Evolutionary conservation across 257 asterid genomes (phyloP).

Genomic region (Ilex asprella): DNA sequence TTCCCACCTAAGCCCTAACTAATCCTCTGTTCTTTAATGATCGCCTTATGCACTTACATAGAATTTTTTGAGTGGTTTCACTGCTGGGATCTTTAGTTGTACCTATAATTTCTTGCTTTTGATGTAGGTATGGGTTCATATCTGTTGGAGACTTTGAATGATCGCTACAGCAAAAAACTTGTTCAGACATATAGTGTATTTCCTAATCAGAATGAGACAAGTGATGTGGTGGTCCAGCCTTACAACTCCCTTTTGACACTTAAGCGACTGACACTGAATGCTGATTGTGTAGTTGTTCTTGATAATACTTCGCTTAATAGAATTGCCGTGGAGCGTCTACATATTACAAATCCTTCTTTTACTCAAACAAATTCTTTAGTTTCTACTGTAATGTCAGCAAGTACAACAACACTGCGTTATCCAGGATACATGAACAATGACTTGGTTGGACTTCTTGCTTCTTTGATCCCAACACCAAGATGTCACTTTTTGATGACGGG

Average conservation of each 20-base stretch:
- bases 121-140: constrained; percentile 95
- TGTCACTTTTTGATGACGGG: constrained; percentile 99
- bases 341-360: constrained; percentile 88
- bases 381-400: constrained; percentile 99
- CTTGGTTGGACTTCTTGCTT: constrained; percentile 99
- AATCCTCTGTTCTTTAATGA: not conserved
- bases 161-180: constrained; percentile 97
- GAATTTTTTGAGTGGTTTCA: not conserved
- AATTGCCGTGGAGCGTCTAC: constrained; percentile 96
- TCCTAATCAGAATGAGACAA: constrained; percentile 95
- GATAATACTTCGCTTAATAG: constrained; percentile 95
- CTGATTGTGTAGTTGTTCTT: constrained; percentile 98
- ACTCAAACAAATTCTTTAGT: constrained; percentile 92
- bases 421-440: constrained; percentile 99
- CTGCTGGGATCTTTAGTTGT: constrained; percentile 5
- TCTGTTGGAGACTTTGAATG: constrained; percentile 89
- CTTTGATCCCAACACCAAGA: constrained; percentile 97
- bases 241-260: constrained; percentile 95
- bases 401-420: constrained; percentile 94
- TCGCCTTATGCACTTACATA: not conserved
- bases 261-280: constrained; percentile 86
- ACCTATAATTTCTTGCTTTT: constrained; percentile 17
- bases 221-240: constrained; percentile 99
- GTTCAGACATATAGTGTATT: constrained; percentile 98
- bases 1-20: not conserved